Evolutionary conservation across 2,329 filamentous ascomycete species (phyloP), one percentile per base, ranked within the genome.

Genomic region (Cercospora brassicicola): DNA sequence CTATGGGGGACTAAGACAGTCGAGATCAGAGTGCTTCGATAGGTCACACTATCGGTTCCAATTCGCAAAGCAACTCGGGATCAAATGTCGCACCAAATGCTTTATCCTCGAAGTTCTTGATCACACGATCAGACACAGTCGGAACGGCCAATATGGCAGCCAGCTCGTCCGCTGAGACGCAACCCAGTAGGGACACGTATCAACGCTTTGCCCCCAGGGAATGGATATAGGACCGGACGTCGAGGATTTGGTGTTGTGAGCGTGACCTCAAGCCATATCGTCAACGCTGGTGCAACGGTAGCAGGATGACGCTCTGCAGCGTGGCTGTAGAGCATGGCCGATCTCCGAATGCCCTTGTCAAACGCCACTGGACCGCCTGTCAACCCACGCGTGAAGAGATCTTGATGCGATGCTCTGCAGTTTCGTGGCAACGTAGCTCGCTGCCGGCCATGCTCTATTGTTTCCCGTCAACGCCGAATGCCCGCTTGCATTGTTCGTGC

Each of bases 391-490:
- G 55, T 31, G 55, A 59, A 59, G 23, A 36, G 55, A 59, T 31
- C 55, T 23, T 4, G 8, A 36, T 6, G 28, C n/a, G 55, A 59
- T 23, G 31, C 55, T 36, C 20, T 56, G 53, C 53, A 61, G 59
- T 1, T 23, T 18, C 56, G 6, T 33, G 3, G 28, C 42, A 53
- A n/a, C 13, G 23, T 6, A 23, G 30, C 31, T 42, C 45, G 30
- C 31, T 18, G 62, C 31, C 53, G 62, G 56, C 31, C 23, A 53
- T 48, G 53, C 39, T 42, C 36, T 53, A 64, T 42, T 30, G 33
- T 59, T 45, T 64, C 26, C 15, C 31, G 53, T 20, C 13, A 64
- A 23, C 59, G 53, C 62, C 62, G 62, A 59, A 48, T 42, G 33
- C 11, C 20, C 18, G 15, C 53, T 64, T 56, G 36, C 53, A 64